phyloP scores from a whole-genome alignment of 2,329 filamentous ascomycete genomes.

The Diaporthe citriasiana region DNA sequence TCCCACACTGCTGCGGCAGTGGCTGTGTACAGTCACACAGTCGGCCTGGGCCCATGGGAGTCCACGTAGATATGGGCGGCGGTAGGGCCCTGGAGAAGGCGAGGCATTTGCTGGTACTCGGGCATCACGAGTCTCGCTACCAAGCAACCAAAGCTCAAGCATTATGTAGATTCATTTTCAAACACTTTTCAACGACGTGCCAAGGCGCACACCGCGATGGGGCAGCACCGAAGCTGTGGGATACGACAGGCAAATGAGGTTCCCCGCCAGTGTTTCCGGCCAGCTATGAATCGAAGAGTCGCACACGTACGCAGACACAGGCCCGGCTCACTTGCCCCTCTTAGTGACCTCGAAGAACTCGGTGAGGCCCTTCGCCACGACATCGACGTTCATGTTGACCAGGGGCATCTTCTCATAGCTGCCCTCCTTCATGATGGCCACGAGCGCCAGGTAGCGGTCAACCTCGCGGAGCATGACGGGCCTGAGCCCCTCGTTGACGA shows the following conservation, averaged over 20 bases:
- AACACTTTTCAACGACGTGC: constrained; percentile 1
- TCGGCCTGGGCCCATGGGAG: not conserved
- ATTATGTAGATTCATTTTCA: constrained; percentile 25
- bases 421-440: constrained; percentile 89
- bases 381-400: constrained; percentile 89
- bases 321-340: constrained; percentile 57
- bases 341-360: constrained; percentile 84
- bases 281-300: constrained; percentile 6
- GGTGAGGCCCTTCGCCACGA: constrained; percentile 82
- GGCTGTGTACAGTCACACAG: not conserved
- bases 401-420: constrained; percentile 85
- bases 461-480: constrained; percentile 79
- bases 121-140: constrained; percentile 10
- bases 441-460: constrained; percentile 81
- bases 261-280: constrained; percentile 3
- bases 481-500: constrained; percentile 73
- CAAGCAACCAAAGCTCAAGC: constrained; percentile 6
- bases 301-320: not conserved
- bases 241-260: not conserved
- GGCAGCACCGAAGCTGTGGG: not conserved
- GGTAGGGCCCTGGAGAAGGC: not conserved
- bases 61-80: not conserved
- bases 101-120: constrained; percentile 5
- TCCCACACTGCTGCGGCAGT: not conserved
- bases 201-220: not conserved